Evolutionary conservation across 306 rosid genomes (phyloP).

Genomic region (Glycine soja): DNA sequence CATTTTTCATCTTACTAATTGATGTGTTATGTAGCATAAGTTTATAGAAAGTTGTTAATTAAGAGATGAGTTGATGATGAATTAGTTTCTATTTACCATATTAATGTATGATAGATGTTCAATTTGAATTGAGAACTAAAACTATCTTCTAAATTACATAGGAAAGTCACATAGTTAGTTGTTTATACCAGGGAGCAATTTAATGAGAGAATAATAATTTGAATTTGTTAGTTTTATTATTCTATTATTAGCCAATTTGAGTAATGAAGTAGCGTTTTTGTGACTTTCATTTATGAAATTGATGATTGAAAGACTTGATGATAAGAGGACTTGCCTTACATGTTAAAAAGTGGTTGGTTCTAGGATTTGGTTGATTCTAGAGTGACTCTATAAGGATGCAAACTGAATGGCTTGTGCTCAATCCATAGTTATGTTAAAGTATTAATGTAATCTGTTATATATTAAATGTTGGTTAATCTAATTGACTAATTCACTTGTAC

Average conservation of each 20-base stretch:
- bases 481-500: not conserved
- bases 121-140: slow-evolving; percentile 10
- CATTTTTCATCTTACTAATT: not conserved
- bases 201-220: not conserved
- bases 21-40: not conserved
- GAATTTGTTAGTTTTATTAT: not conserved
- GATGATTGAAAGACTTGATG: not conserved
- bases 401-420: not conserved
- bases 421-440: not conserved
- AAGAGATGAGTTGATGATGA: not conserved
- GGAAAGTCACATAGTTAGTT: not conserved
- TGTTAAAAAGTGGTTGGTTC: not conserved
- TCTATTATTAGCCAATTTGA: not conserved
- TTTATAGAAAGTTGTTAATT: not conserved
- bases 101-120: not conserved
- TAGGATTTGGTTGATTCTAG: too few species aligned
- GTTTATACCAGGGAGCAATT: not conserved
- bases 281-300: not conserved
- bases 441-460: not conserved
- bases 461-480: not conserved
- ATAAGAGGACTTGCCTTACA: not conserved
- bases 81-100: not conserved
- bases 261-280: not conserved
- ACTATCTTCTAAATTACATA: not conserved
- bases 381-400: slow-evolving; percentile 1